phyloP scores from a whole-genome alignment of 2,329 filamentous ascomycete genomes.

The Rhytidhysteron rufulum region DNA sequence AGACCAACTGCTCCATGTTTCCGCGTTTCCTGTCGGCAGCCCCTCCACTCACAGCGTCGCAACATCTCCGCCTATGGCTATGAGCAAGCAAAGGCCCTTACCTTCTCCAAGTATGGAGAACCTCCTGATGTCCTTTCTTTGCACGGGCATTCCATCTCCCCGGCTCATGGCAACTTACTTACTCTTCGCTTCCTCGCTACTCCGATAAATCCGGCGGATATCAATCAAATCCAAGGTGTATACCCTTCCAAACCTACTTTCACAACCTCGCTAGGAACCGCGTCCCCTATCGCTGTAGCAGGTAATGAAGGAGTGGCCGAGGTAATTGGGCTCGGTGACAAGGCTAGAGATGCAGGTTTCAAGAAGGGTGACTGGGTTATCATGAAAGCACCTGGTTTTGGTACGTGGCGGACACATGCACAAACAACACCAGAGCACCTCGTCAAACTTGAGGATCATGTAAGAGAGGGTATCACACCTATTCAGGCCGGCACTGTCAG shows the following conservation, averaged over 20 bases:
- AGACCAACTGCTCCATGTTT: conserved; percentile 2
- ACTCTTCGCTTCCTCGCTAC: conserved; percentile 85
- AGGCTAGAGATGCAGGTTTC: conserved; percentile 52
- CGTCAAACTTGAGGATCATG: conserved; percentile 65
- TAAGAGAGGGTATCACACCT: conserved; percentile 66
- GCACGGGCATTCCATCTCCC: conserved; percentile 73
- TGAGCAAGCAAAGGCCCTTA: conserved; percentile 78
- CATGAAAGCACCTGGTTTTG: conserved; percentile 76
- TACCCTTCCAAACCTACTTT: conserved; percentile 85
- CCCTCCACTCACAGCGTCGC: conserved; percentile 36
- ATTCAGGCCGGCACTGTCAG: conserved; percentile 82
- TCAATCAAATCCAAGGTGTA: conserved; percentile 96
- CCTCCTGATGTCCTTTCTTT: conserved; percentile 67
- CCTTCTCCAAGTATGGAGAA: conserved; percentile 71
- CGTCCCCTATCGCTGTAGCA: conserved; percentile 69
- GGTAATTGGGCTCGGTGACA: conserved; percentile 66
- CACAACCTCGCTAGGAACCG: conserved; percentile 70
- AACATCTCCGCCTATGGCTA: conserved; percentile 67
- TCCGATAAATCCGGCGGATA: conserved; percentile 94
- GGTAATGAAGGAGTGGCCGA: conserved; percentile 95
- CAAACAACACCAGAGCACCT: conserved; percentile 60
- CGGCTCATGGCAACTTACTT: conserved; percentile 64
- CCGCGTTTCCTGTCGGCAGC: conserved; percentile 4
- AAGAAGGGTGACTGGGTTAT: conserved; percentile 89
- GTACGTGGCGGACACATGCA: conserved; percentile 93